Evolutionary conservation across 768 basidiomycete species (phyloP).

Genomic region (Auricularia sp.): DNA sequence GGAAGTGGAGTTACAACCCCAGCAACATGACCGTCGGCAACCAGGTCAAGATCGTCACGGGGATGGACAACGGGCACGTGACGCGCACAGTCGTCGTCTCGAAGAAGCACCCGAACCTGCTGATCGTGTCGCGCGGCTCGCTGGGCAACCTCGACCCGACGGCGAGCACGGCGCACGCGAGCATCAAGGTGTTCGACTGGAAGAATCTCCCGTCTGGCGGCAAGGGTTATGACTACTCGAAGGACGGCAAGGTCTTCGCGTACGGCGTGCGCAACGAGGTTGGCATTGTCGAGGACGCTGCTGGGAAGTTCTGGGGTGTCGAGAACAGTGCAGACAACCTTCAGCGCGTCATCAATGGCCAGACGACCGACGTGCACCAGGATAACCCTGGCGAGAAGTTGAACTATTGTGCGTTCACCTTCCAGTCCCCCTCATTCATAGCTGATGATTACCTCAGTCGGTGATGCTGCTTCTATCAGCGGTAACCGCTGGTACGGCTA

Average conservation of each 20-base stretch:
- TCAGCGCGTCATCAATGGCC: not conserved
- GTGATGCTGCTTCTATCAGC: not conserved
- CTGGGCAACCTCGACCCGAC: constrained; percentile 28
- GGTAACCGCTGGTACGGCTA: not conserved
- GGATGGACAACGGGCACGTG: not conserved
- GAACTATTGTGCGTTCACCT: not conserved
- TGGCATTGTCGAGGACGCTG: not conserved
- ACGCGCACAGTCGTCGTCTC: constrained; percentile 28
- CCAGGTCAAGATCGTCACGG: not conserved
- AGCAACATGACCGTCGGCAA: not conserved
- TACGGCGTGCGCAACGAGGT: not conserved
- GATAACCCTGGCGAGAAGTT: not conserved
- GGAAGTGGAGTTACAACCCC: not conserved
- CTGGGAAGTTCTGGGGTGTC: not conserved
- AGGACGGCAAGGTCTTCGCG: not conserved
- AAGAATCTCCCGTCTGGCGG: not conserved
- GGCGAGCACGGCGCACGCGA: not conserved
- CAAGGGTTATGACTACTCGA: not conserved
- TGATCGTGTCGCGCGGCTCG: constrained; percentile 31
- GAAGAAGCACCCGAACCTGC: constrained; percentile 13
- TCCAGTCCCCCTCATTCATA: not conserved
- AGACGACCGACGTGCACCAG: not conserved
- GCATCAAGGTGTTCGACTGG: not conserved
- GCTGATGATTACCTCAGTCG: not conserved
- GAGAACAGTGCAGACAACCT: not conserved